phyloP scores from a whole-genome alignment of 805 yeast genomes.

The Candida easanensis region DNA sequence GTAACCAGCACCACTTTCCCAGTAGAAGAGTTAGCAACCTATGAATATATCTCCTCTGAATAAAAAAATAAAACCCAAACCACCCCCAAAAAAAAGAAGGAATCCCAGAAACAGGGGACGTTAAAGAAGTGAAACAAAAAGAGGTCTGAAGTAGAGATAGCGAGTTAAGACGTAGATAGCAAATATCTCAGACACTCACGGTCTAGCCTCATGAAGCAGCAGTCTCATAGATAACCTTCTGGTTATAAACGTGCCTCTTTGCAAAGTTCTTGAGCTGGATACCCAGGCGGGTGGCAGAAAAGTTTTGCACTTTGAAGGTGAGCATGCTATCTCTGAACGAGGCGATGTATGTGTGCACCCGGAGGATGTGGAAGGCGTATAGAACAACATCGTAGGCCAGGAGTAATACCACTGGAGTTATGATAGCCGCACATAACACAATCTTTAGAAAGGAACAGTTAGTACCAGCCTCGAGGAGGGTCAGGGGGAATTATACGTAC shows the following conservation, averaged over 20 bases:
- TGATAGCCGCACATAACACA: constrained; percentile 4
- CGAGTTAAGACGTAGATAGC: too few relatives aligned
- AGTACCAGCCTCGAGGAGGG: neutral
- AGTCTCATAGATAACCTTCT: constrained; percentile 21
- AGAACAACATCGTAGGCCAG: constrained; percentile 19
- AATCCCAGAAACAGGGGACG: neutral
- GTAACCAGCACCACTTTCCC: too few relatives aligned
- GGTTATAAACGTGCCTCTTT: constrained; percentile 11
- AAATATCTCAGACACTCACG: too few relatives aligned
- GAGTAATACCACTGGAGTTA: constrained; percentile 17
- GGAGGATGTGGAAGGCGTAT: constrained; percentile 16
- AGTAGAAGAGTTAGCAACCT: too few relatives aligned
- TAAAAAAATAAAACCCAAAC: too few relatives aligned
- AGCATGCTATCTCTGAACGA: constrained; percentile 5
- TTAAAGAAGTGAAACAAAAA: too few relatives aligned
- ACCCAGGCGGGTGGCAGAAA: constrained; percentile 10
- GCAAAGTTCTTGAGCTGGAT: constrained; percentile 7
- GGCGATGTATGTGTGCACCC: constrained; percentile 3
- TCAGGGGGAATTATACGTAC: constrained; percentile 6
- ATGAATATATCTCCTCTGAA: too few relatives aligned
- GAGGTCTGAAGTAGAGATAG: too few relatives aligned
- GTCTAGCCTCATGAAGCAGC: neutral
- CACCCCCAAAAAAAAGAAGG: too few relatives aligned
- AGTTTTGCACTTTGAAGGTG: constrained; percentile 11
- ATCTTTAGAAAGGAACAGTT: constrained; percentile 5